Conservation (phyloP, 2,329 filamentous ascomycete genomes). For the Microsporum canis region DNA sequence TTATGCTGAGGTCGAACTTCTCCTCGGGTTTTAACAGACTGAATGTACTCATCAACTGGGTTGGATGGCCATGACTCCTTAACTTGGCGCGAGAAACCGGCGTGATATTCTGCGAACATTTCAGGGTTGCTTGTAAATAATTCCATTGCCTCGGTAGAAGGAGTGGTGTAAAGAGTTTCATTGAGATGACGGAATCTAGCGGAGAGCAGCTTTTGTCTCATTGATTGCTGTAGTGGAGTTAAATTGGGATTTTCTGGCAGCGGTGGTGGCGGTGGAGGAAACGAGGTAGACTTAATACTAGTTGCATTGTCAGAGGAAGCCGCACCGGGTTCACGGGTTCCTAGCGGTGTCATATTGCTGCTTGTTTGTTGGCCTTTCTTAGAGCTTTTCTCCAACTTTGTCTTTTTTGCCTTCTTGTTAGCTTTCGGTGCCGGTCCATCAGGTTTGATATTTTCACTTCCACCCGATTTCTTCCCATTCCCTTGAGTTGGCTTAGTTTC, state of each 20-base stretch:
- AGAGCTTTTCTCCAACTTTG: conserved; percentile 20
- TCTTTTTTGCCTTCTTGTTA: conserved; percentile 21
- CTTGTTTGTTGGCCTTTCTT: conserved; percentile 3
- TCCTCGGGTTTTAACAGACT: conserved; percentile 57
- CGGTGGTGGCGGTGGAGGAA: conserved; percentile 22
- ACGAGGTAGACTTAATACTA: conserved; percentile 10
- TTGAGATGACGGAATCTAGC: conserved; percentile 96
- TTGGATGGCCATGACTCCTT: conserved; percentile 87
- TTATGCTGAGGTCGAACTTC: conserved; percentile 34
- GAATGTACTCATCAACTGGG: conserved; percentile 78
- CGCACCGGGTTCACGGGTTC: not conserved
- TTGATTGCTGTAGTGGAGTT: conserved; percentile 83
- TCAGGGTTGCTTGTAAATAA: conserved; percentile 78
- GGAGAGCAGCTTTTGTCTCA: conserved; percentile 89
- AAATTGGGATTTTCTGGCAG: conserved; percentile 48
- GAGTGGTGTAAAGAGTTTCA: conserved; percentile 87
- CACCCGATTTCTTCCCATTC: conserved; percentile 19
- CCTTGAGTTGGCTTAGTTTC: conserved; percentile 15
- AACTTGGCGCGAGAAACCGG: conserved; percentile 90
- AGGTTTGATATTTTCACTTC: conserved; percentile 15
- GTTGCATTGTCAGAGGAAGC: conserved; percentile 10
- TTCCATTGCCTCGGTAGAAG: conserved; percentile 68
- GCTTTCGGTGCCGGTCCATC: conserved; percentile 4
- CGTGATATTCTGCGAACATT: conserved; percentile 93
- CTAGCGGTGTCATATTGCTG: conserved; percentile 1